phyloP scores from a whole-genome alignment of 257 asterid genomes.

The Solanum lycopersicoides region DNA sequence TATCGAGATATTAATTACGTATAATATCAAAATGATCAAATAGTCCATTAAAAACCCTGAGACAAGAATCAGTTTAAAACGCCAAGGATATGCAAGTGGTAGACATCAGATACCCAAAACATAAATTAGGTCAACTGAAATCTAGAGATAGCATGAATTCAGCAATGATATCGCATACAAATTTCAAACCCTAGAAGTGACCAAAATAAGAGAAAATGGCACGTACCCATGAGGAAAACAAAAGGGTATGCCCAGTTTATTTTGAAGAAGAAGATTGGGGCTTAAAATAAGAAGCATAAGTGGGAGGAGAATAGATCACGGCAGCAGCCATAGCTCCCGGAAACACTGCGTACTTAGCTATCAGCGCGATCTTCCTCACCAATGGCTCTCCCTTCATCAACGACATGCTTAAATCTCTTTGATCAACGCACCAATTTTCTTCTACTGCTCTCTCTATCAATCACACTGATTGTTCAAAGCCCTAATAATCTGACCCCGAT shows the following conservation, averaged over 20 bases:
- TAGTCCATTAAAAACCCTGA: not conserved
- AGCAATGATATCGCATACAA: not conserved
- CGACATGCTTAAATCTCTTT: not conserved
- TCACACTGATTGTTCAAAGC: not conserved
- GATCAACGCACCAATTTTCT: not conserved
- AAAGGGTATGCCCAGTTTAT: not conserved
- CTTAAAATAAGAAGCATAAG: conserved; percentile 1
- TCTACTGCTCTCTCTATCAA: not conserved
- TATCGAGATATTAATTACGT: not conserved
- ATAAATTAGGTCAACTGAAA: not conserved
- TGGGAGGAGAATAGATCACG: conserved; percentile 21
- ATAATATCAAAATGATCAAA: not conserved
- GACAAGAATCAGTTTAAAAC: not conserved
- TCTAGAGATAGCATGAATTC: not conserved
- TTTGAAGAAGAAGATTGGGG: not conserved
- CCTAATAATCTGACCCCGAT: not conserved
- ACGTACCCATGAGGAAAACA: not conserved
- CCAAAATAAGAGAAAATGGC: not conserved
- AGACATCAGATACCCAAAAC: not conserved
- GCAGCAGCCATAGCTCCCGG: conserved; percentile 23
- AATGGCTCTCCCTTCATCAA: conserved; percentile 20
- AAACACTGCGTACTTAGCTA: conserved; percentile 14
- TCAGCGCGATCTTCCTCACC: conserved; percentile 15
- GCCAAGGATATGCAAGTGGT: not conserved
- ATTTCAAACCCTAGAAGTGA: not conserved